Evolutionary conservation across 2,329 filamentous ascomycete genomes (phyloP).

Genomic region (Stagonosporopsis rhizophila): DNA sequence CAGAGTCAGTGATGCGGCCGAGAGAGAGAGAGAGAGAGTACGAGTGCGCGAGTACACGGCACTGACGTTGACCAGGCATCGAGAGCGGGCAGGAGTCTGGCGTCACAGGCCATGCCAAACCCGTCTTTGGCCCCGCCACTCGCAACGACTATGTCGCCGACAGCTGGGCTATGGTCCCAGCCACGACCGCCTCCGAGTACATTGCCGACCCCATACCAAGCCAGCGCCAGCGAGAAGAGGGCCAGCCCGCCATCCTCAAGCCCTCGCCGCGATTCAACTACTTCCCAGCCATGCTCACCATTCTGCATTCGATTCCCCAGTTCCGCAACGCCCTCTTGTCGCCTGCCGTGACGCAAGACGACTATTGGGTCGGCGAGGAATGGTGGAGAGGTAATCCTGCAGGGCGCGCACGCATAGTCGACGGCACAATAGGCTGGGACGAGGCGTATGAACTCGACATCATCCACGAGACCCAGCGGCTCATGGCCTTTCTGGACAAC

Average conservation of each 20-base stretch:
- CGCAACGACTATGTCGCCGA: conserved; percentile 61
- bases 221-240: conserved; percentile 56
- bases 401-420: conserved; percentile 59
- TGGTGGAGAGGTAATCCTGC: conserved; percentile 69
- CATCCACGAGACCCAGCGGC: conserved; percentile 64
- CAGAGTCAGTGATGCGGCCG: conserved; percentile 38
- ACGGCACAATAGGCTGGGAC: conserved; percentile 44
- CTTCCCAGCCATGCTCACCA: conserved; percentile 65
- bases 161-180: conserved; percentile 64
- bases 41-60: neutral
- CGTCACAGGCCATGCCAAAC: conserved; percentile 52
- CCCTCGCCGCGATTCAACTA: conserved; percentile 61
- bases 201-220: conserved; percentile 61
- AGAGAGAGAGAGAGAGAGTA: neutral
- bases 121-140: conserved; percentile 63
- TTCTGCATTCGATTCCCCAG: conserved; percentile 67
- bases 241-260: conserved; percentile 65
- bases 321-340: conserved; percentile 64
- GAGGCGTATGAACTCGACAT: conserved; percentile 50
- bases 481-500: conserved; percentile 67
- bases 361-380: conserved; percentile 63
- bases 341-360: conserved; percentile 52
- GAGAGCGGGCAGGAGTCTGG: conserved; percentile 61
- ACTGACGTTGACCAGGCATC: conserved; percentile 40
- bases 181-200: conserved; percentile 56